Conservation (phyloP, 805 yeast species). For the Wickerhamiella nectarea region DNA sequence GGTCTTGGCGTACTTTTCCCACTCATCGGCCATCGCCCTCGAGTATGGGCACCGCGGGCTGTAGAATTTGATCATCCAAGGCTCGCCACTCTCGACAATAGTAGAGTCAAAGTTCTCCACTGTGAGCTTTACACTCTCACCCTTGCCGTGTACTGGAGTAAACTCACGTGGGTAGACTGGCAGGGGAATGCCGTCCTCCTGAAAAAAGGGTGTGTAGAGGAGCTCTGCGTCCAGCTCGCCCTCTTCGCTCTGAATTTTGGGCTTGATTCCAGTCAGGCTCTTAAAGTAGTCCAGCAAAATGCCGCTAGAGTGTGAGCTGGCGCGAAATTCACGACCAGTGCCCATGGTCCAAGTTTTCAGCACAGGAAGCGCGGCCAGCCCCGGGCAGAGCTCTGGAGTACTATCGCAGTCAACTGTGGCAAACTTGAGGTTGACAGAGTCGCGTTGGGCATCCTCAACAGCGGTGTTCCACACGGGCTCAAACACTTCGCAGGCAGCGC, state of each 20-base stretch:
- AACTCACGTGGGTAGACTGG: slow-evolving; percentile 5
- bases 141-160: slow-evolving; percentile 18
- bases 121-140: slow-evolving; percentile 23
- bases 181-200: slow-evolving; percentile 1
- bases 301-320: not conserved
- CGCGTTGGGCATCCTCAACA: slow-evolving; percentile 30
- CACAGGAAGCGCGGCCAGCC: not conserved
- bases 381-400: slow-evolving; percentile 69
- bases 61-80: slow-evolving; percentile 31
- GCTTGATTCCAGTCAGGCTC: not conserved
- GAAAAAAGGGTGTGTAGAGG: slow-evolving; percentile 1
- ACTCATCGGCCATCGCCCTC: slow-evolving; percentile 26
- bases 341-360: slow-evolving; percentile 1
- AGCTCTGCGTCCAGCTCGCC: not conserved
- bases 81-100: slow-evolving; percentile 23
- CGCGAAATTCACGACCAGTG: not conserved
- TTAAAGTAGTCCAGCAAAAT: not conserved
- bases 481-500: slow-evolving; percentile 1
- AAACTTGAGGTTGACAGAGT: slow-evolving; percentile 31
- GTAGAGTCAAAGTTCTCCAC: slow-evolving; percentile 20
- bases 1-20: slow-evolving; percentile 26
- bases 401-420: slow-evolving; percentile 71
- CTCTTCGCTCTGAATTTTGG: slow-evolving; percentile 1
- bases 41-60: slow-evolving; percentile 32
- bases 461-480: slow-evolving; percentile 36